Conservation (phyloP, 305 asterid genomes). For the Rubia peregrina region DNA sequence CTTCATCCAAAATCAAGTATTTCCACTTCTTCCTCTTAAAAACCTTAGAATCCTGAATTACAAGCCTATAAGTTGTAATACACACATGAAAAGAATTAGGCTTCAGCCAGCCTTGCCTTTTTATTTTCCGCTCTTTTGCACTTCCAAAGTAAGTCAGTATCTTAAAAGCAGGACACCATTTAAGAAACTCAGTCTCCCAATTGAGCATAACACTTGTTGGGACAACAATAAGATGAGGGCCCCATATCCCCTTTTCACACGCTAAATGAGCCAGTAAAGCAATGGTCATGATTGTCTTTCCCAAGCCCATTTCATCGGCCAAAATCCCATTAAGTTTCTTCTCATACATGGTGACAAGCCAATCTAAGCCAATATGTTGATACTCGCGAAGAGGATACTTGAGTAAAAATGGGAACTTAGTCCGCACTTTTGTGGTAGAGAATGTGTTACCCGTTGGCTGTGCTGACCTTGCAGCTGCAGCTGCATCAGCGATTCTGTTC, state of each 20-base stretch:
- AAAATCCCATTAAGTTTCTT: conserved; percentile 97
- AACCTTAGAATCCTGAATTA: conserved; percentile 91
- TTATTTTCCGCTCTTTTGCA: conserved; percentile 88
- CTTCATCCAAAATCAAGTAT: conserved; percentile 97
- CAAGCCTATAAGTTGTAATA: conserved; percentile 96
- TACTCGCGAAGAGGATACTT: conserved; percentile 98
- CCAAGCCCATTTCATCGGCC: conserved; percentile 99
- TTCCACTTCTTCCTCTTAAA: conserved; percentile 99
- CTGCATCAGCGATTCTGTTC: conserved; percentile 86
- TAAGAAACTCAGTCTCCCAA: conserved; percentile 99
- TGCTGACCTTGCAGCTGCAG: conserved; percentile 98
- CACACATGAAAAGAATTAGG: conserved; percentile 94
- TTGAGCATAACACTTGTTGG: conserved; percentile 99
- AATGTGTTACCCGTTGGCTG: conserved; percentile 99
- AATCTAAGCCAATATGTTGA: conserved; percentile 98
- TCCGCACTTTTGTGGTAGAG: conserved; percentile 88
- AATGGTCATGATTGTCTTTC: conserved; percentile 99
- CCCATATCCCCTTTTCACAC: conserved; percentile 97
- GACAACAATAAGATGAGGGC: conserved; percentile 98
- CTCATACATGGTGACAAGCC: conserved; percentile 99
- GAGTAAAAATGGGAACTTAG: conserved; percentile 93
- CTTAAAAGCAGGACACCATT: conserved; percentile 99
- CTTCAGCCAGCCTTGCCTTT: conserved; percentile 99
- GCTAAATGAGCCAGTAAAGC: conserved; percentile 98
- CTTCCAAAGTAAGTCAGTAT: conserved; percentile 98